Percentiles rank a stretch among this genome's conserved stretches.
Conservation (phyloP, 1,139 yeast species). For the Yamadazyma diddensiae region DNA sequence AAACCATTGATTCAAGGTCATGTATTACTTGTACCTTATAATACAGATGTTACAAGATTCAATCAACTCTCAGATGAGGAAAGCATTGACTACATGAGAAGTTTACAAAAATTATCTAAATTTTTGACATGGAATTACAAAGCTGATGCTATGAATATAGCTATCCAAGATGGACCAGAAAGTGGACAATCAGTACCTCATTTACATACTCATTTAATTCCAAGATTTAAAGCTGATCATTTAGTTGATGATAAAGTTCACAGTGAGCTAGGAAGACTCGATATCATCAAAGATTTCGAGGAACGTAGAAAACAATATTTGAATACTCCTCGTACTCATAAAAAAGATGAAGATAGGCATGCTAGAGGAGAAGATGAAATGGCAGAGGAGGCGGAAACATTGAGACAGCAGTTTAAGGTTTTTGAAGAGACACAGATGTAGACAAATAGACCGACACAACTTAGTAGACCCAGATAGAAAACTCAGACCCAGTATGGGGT, state of each 20-base stretch:
- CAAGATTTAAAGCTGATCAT: conserved; percentile 64
- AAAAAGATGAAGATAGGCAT: conserved; percentile 40
- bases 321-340: conserved; percentile 3
- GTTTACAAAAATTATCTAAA: conserved; percentile 68
- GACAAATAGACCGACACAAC: too few species aligned
- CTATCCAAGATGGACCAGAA: conserved; percentile 94
- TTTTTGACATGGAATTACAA: conserved; percentile 63
- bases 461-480: too few species aligned
- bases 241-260: conserved; percentile 69
- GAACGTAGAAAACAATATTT: conserved; percentile 22
- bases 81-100: conserved; percentile 69
- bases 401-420: conserved; percentile 40
- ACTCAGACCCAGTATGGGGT: too few species aligned
- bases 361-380: conserved; percentile 59
- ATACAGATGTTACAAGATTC: conserved; percentile 57
- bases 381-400: conserved; percentile 60
- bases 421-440: conserved; percentile 12
- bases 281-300: conserved; percentile 35
- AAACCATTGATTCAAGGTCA: conserved; percentile 94
- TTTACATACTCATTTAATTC: conserved; percentile 88
- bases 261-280: conserved; percentile 49
- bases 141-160: conserved; percentile 81
- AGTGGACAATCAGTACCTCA: conserved; percentile 96
- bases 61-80: conserved; percentile 71
- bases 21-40: conserved; percentile 75